A percentile compares a stretch with the other conserved stretches of the same genome.
These are phyloP conservation scores for Scedosporium minutisporum DNA, from an alignment of 2,329 filamentous ascomycete genomes.

Conservation along the genomic window DNA sequence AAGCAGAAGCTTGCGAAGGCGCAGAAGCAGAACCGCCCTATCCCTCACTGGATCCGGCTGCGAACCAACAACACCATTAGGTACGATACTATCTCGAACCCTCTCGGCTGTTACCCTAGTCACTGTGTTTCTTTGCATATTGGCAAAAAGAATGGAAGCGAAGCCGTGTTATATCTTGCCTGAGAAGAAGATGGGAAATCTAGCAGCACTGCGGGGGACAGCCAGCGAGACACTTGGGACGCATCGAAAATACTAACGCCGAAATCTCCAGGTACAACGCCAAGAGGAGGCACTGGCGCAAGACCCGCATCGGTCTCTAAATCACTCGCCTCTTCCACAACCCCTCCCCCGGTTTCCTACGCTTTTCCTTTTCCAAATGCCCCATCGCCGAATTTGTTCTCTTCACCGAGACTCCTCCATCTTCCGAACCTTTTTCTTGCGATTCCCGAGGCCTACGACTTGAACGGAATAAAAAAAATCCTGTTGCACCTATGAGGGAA, in stretches of 20 bases:
- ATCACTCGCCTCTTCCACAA: conserved; percentile 17
- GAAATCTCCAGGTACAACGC: conserved; percentile 79
- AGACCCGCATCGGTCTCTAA: conserved; percentile 99
- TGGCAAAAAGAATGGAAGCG: not conserved
- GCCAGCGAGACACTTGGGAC: not conserved
- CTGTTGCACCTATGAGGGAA: not conserved
- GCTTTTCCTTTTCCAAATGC: not conserved
- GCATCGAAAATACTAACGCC: not conserved
- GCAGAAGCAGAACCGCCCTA: conserved; percentile 99
- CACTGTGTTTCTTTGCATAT: not conserved
- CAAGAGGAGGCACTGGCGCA: conserved; percentile 99
- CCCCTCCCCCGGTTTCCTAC: not conserved
- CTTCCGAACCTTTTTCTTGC: not conserved
- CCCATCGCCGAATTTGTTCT: conserved; percentile 7
- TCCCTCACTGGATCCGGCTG: conserved; percentile 99
- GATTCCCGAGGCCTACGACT: not conserved
- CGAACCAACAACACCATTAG: conserved; percentile 98
- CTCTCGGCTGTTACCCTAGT: not conserved
- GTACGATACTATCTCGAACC: conserved; percentile 47
- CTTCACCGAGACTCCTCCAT: not conserved
- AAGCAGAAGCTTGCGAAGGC: conserved; percentile 99
- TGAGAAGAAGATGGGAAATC: too few relatives aligned
- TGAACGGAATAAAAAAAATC: not conserved
- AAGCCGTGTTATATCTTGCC: too few relatives aligned
- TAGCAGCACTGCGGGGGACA: too few relatives aligned